Base-by-base conservation (phyloP, 108 stramenopile species). In the Hondaea fermentalgiana region DNA sequence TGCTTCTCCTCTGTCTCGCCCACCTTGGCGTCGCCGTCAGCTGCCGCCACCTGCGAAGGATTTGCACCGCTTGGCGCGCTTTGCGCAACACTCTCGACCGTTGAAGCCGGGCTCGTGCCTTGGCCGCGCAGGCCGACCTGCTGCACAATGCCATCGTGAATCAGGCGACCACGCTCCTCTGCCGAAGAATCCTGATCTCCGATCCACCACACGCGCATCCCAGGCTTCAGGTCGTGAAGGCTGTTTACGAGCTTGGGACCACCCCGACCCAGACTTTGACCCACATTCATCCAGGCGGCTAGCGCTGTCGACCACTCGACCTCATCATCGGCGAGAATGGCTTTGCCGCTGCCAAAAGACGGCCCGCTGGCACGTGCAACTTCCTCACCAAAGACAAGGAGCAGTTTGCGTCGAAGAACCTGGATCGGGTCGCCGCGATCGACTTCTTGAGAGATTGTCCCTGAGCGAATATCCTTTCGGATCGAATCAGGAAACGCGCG, bases 401-500 rank as follows among this genome's bases (percentile, higher is more conserved):
- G 76, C 49, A 83, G 51, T 23, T 83, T 83, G 45, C 76, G 76
- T 47, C 76, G 45, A 12, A 83, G 51, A 12, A 83, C 76, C 51
- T 83, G 76, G 23, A 83, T 83, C 3, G 76, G 76, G 4, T 83
- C 76, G 6, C 76, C 76, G 1, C 16, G 76, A 23, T 83, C 76
- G 19, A 83, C 28, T 23, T 83, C 76, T 53, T 83, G 76, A 6
- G 76, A 83, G 0, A 83, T 83, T 6, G 76, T 83, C 0, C 76
- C 76, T 0, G 76, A 83, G 19, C 76, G 76, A 35, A 83, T 83
- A 12, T 83, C 76, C 19, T 53, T 47, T 2, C 76, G 45, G 51
- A 83, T 83, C 10, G 76, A 83, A 23, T 35, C 76, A 28, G 76
- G 76, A 83, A 83, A 83, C 0, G 76, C 76, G 12, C 76, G 76